Conservation (phyloP, 192 early-diverging fungal genomes). For the Linnemannia hyalina region DNA sequence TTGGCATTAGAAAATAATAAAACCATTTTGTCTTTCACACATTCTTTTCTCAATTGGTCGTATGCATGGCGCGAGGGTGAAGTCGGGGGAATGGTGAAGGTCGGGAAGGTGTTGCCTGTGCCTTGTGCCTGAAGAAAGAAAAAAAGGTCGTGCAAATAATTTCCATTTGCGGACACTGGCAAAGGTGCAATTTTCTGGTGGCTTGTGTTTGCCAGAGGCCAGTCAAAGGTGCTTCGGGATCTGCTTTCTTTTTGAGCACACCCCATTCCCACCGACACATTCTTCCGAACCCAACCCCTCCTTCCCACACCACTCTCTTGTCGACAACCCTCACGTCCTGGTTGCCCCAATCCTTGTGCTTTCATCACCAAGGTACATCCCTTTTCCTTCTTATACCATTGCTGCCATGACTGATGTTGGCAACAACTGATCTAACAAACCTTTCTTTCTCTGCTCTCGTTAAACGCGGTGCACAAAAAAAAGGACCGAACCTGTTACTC, state of each 20-base stretch:
- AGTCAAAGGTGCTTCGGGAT: background rate
- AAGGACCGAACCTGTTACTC: background rate
- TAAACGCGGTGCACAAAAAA: background rate
- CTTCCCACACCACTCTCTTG: background rate
- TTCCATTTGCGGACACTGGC: background rate
- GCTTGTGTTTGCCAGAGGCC: background rate
- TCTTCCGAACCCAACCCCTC: background rate
- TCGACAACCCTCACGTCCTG: background rate
- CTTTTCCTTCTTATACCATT: background rate
- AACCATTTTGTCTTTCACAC: background rate
- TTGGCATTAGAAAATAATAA: constrained; percentile 7
- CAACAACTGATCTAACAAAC: background rate
- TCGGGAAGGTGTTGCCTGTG: background rate
- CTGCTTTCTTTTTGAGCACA: background rate
- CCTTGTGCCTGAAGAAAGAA: background rate
- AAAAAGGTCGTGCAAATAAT: too few relatives aligned
- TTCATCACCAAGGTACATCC: constrained; percentile 2
- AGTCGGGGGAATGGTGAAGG: background rate
- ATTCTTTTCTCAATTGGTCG: background rate
- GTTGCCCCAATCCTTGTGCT: background rate
- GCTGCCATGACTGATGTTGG: background rate
- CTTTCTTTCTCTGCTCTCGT: background rate
- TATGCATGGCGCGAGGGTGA: background rate
- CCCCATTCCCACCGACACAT: background rate
- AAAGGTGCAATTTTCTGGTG: background rate